Base-by-base conservation (phyloP, 768 basidiomycete species). In the Pisolithus marmoratus region DNA sequence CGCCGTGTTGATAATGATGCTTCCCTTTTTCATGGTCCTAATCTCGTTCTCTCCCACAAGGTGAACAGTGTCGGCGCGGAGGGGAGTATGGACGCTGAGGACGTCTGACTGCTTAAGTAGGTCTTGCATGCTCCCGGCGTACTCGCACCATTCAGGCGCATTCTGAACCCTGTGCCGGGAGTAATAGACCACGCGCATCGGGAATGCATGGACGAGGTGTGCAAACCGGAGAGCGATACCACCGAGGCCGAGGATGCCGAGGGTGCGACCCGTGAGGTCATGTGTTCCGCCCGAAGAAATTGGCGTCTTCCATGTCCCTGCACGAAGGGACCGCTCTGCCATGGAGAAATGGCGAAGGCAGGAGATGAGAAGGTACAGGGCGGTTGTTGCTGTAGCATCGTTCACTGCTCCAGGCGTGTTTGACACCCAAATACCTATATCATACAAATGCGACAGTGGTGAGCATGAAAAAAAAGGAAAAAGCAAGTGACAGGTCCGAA, bases 341-440 rank as follows among this genome's bases (percentile, higher is more conserved):
- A 76, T 65, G 9, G 87, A 77, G 64, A 80, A 94, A 55, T 88
- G 84, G 40, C 90, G 83, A 42, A 90, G 64, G 36, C 85, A 78
- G 20, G 90, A 85, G 59, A 94, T 78, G 56, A 94, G 67, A 46
- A 95, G 81, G 65, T 87, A 93, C 29, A 94, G 71, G 0, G 87
- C 91, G 0, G 90, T 90, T 1, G 91, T 94, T 0, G 93, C 94
- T 2, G 92, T 94, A 9, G 86, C 91, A 56, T 94, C 90, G 68
- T 94, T 84, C 46, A 95, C 93, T 4, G 90, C 90, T 14, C 85
- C 83, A 1, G 93, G 92, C 1, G 92, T 94, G 64, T 94, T 93
- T 8, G 93, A 92, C 20, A 94, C 81, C 34, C 69, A 73, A 58
- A 94, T 90, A 20, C 60, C 67, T 68, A 19, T 26, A 4, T 12